A percentile compares a stretch with the other conserved stretches of the same genome.
Evolutionary conservation across 169 alveolate genomes (phyloP).

Genomic region (Eimeria tenella): DNA sequence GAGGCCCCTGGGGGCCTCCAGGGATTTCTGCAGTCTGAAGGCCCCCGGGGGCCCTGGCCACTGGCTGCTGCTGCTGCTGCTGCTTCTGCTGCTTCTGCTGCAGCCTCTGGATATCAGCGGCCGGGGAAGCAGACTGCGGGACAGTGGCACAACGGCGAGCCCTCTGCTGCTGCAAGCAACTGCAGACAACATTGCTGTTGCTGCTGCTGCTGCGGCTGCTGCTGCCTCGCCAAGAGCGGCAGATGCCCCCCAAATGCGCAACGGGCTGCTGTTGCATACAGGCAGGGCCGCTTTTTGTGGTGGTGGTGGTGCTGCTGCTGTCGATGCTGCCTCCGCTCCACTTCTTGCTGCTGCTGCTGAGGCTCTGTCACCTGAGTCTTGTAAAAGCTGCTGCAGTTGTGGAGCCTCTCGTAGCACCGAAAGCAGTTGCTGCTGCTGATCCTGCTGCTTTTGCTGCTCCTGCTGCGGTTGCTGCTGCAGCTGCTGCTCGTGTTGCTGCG

Average conservation of each 20-base stretch:
- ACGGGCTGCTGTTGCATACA: not conserved
- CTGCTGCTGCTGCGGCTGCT: slow-evolving; percentile 51
- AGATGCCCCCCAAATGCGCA: slow-evolving; percentile 16
- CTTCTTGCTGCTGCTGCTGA: not conserved
- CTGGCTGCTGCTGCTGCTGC: slow-evolving; percentile 56
- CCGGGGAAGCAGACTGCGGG: slow-evolving; percentile 26
- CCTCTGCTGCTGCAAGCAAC: slow-evolving; percentile 36
- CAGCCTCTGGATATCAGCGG: not conserved
- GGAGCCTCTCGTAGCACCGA: not conserved
- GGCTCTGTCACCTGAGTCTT: not conserved
- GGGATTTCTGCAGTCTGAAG: slow-evolving; percentile 10
- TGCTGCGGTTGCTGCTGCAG: slow-evolving; percentile 28
- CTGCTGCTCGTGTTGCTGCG: slow-evolving; percentile 44
- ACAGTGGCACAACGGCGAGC: not conserved
- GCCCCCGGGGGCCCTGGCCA: not conserved
- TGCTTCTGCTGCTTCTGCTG: slow-evolving; percentile 40
- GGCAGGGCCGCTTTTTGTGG: not conserved
- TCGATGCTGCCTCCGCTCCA: not conserved
- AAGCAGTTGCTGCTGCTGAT: not conserved
- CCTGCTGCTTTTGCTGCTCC: not conserved
- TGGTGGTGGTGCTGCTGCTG: slow-evolving; percentile 35
- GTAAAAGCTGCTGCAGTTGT: not conserved
- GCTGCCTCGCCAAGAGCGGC: slow-evolving; percentile 44
- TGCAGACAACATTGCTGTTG: not conserved
- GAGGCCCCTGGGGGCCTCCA: not conserved